Base-by-base conservation (phyloP, 139 green algal species). In the Closterium sp. region DNA sequence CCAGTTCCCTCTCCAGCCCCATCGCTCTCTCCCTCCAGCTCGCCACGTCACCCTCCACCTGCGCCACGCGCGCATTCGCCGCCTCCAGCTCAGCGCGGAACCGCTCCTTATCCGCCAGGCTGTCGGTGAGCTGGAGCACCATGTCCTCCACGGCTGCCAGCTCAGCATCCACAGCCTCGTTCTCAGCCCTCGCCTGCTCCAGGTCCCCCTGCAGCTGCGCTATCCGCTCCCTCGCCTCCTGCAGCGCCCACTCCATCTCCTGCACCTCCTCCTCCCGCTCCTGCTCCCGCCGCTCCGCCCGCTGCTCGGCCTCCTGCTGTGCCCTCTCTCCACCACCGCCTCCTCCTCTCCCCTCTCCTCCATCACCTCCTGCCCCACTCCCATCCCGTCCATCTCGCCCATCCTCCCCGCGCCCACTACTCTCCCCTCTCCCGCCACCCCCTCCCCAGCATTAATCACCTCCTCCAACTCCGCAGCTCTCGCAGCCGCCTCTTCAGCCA, bases 111-210 rank as follows among this genome's bases (percentile, higher is more conserved):
- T 91, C 89, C 21, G 89, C 89, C 73, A 91, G 89, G 31, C 89
- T 85, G 31, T 91, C 89, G 21, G 89, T 88, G 30, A 91, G 84
- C 89, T 91, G 89, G 21, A 85, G 19, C 9, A 91, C 89, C 89
- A 91, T 91, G 22, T 91, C 89, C 38, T 91, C 89, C 34, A 91
- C 89, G 31, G 89, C 89, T 31, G 89, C 89, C 21, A 91, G 89
- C 29, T 91, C 89, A 30, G 29, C 31, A 19, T 91, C 89, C 73
- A 91, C 89, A n/a, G 50, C 38, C 27, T 45, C 22, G 30, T 85
- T 91, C 89, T 91, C 89, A 32, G 50, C 62, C 0, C 88, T 22
- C 21, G 89, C 73, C 32, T 91, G 62, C 11, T 32, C 89, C 89
- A 91, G 38, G 9, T 91, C 89, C 84, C 7, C 21, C 31, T 85